These are phyloP conservation scores for Wickerhamiella australiensis DNA, from an alignment of 805 yeast genomes.

Conservation along the genomic window DNA sequence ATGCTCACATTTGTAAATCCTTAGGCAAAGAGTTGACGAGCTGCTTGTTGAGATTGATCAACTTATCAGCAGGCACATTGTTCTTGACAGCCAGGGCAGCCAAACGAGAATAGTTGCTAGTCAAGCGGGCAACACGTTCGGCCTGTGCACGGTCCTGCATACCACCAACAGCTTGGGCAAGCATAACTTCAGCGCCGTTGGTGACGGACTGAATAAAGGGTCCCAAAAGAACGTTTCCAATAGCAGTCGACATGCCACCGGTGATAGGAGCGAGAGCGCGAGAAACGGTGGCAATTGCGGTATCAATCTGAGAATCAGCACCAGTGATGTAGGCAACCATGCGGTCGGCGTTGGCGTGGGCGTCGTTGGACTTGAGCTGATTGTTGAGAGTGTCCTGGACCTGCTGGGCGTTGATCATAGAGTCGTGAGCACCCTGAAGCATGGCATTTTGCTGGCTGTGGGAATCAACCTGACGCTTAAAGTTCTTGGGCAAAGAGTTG, in stretches of 20 bases:
- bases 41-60: conserved; percentile 16
- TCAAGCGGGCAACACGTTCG: conserved; percentile 11
- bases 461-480: conserved; percentile 12
- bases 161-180: conserved; percentile 17
- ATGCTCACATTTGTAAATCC: too few relatives aligned
- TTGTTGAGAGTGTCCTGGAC: conserved; percentile 14
- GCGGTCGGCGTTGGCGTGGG: too few relatives aligned
- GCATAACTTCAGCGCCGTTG: too few relatives aligned
- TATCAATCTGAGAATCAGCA: conserved; percentile 27
- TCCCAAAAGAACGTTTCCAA: conserved; percentile 20
- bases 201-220: conserved; percentile 26
- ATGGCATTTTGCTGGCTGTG: conserved; percentile 13
- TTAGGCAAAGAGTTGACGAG: conserved; percentile 13
- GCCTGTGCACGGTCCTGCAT: conserved; percentile 15
- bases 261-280: conserved; percentile 18
- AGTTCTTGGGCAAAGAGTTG: conserved; percentile 11
- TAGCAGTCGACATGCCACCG: conserved; percentile 16
- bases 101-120: conserved; percentile 18
- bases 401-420: conserved; percentile 19
- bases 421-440: conserved; percentile 7
- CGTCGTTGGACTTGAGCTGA: conserved; percentile 19
- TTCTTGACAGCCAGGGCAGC: conserved; percentile 14
- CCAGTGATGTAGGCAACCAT: too few relatives aligned
- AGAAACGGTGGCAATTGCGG: conserved; percentile 20
- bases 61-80: conserved; percentile 14